Conservation (phyloP, 208 protist species). For the Tritrichomonas musculus region DNA sequence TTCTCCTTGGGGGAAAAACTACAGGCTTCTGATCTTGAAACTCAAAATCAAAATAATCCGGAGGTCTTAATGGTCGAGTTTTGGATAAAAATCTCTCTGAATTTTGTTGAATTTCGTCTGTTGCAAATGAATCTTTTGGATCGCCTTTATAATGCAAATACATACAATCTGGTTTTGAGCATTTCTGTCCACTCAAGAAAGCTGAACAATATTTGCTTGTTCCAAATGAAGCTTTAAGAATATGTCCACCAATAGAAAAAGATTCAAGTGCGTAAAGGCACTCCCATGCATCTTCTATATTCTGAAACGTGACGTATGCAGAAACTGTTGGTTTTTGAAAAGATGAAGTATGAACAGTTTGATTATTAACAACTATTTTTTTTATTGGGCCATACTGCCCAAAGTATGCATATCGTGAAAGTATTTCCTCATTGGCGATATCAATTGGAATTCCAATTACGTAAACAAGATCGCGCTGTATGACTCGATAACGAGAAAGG, state of each 20-base stretch:
- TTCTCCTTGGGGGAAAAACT: background rate
- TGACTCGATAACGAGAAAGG: constrained; percentile 54
- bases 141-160: constrained; percentile 66
- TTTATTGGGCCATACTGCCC: constrained; percentile 69
- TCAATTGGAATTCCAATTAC: constrained; percentile 64
- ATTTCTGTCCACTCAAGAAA: constrained; percentile 60
- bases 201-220: constrained; percentile 74
- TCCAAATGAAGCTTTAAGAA: constrained; percentile 64
- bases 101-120: constrained; percentile 57
- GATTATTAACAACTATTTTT: constrained; percentile 66
- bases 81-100: background rate
- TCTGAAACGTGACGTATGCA: constrained; percentile 50
- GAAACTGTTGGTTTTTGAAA: constrained; percentile 35
- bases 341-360: constrained; percentile 43
- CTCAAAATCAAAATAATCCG: background rate
- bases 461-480: constrained; percentile 72
- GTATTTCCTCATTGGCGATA: constrained; percentile 59
- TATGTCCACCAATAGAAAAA: constrained; percentile 51
- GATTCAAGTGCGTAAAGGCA: constrained; percentile 61
- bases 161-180: constrained; percentile 71
- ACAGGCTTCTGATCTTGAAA: background rate
- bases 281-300: constrained; percentile 55
- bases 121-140: constrained; percentile 57
- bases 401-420: constrained; percentile 64
- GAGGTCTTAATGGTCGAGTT: background rate